phyloP scores from a whole-genome alignment of 257 asterid genomes.

The Solanum dulcamara region DNA sequence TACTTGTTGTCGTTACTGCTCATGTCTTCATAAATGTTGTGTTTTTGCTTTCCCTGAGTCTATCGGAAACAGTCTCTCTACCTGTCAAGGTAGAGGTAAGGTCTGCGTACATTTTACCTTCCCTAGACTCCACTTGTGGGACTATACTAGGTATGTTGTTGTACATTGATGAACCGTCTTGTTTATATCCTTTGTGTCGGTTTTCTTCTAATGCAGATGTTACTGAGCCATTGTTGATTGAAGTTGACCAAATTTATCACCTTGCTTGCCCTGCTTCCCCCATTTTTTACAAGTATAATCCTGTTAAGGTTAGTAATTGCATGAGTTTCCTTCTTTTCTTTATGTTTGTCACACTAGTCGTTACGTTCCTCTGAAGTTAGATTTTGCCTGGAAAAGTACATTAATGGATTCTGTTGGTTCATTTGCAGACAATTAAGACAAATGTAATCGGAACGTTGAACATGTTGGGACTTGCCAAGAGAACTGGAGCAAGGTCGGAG shows the following conservation, averaged over 20 bases:
- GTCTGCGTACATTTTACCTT: background rate
- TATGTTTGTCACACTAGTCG: background rate
- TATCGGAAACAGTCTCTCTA: background rate
- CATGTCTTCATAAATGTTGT: background rate
- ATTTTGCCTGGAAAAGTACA: no score
- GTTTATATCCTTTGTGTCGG: background rate
- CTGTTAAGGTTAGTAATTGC: slow-evolving; percentile 56
- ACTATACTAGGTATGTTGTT: background rate
- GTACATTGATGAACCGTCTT: background rate
- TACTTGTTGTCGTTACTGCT: background rate
- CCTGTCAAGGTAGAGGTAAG: background rate
- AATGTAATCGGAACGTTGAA: slow-evolving; percentile 90
- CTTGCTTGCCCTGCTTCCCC: slow-evolving; percentile 99
- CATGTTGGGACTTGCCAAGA: slow-evolving; percentile 97
- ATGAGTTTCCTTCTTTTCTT: background rate
- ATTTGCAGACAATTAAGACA: slow-evolving; percentile 78
- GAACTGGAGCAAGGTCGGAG: slow-evolving; percentile 84
- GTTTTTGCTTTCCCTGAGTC: background rate
- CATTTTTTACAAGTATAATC: slow-evolving; percentile 84
- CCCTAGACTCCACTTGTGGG: background rate
- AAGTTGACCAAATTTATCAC: slow-evolving; percentile 89
- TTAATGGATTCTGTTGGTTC: no score
- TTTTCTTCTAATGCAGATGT: slow-evolving; percentile 38
- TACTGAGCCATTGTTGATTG: slow-evolving; percentile 76
- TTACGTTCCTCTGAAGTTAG: background rate